Percentiles rank a stretch among this genome's conserved stretches.
Evolutionary conservation across 805 yeast species (phyloP).

Genomic region (Nakazawaea ernobii): DNA sequence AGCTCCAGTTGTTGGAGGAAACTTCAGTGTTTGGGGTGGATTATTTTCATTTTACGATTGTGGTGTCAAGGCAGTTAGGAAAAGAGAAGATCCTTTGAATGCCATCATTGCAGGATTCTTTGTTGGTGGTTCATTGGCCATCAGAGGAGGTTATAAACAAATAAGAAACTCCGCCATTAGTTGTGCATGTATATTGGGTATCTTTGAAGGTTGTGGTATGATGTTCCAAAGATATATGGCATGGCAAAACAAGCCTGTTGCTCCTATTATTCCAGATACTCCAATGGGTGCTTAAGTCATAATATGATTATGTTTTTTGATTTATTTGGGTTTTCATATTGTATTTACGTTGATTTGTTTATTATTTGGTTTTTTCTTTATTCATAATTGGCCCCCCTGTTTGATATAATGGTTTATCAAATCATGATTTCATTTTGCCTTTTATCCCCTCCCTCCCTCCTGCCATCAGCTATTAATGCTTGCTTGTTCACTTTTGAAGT

Average conservation of each 20-base stretch:
- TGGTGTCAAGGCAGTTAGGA: constrained; percentile 89
- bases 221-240: constrained; percentile 91
- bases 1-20: constrained; percentile 98
- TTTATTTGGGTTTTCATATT: not conserved
- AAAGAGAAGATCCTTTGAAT: constrained; percentile 98
- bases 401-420: not conserved
- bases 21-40: constrained; percentile 99
- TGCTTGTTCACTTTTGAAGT: too few species aligned
- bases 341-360: not conserved
- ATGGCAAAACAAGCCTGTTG: constrained; percentile 68
- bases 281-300: constrained; percentile 26
- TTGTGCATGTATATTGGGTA: constrained; percentile 95
- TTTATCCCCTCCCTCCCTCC: too few species aligned
- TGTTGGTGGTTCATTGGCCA: constrained; percentile 96
- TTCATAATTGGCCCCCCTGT: not conserved
- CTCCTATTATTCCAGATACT: constrained; percentile 51
- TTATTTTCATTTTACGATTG: constrained; percentile 94
- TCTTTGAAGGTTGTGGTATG: constrained; percentile 97
- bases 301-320: not conserved
- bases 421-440: not conserved
- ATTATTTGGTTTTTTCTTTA: too few species aligned
- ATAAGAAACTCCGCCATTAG: constrained; percentile 94
- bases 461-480: too few species aligned
- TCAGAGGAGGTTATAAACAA: constrained; percentile 98
- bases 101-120: constrained; percentile 97